Conservation (phyloP, 2,329 filamentous ascomycete genomes). For the Orbilia blumenaviensis region DNA sequence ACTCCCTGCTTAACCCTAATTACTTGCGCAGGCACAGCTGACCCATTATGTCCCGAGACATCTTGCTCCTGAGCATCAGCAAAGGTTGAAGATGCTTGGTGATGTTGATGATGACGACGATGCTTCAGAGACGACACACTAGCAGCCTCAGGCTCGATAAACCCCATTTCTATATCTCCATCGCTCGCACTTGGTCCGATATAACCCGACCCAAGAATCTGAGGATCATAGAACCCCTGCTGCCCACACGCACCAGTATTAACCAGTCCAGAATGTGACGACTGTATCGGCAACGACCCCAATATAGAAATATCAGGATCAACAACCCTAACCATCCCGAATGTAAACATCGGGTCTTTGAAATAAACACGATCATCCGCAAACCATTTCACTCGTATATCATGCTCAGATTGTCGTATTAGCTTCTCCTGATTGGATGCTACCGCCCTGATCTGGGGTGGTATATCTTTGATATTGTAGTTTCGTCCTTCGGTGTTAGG, state of each 20-base stretch:
- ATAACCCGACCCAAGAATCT: background rate
- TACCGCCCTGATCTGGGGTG: background rate
- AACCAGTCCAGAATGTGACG: background rate
- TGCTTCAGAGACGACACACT: too few species aligned
- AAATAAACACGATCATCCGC: background rate
- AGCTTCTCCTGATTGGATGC: background rate
- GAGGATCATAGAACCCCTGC: too few species aligned
- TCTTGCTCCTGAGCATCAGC: background rate
- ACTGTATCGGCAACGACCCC: background rate
- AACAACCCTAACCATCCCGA: slow-evolving; percentile 7
- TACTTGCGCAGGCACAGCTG: background rate
- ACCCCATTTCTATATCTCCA: background rate
- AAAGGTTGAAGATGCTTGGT: background rate
- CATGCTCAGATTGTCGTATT: background rate
- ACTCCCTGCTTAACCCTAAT: background rate
- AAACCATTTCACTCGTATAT: background rate
- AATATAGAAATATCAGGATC: background rate
- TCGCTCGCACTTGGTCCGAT: background rate
- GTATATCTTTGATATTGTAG: background rate
- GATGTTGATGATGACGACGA: background rate
- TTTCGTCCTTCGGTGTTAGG: background rate
- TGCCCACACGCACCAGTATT: too few species aligned
- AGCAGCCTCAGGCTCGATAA: background rate
- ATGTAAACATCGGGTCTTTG: background rate
- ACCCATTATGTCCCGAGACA: background rate